A percentile compares a stretch with the other conserved stretches of the same genome.
These are phyloP conservation scores for Globisporangium canariense DNA, from an alignment of 352 stramenopile genomes.

Conservation along the genomic window DNA sequence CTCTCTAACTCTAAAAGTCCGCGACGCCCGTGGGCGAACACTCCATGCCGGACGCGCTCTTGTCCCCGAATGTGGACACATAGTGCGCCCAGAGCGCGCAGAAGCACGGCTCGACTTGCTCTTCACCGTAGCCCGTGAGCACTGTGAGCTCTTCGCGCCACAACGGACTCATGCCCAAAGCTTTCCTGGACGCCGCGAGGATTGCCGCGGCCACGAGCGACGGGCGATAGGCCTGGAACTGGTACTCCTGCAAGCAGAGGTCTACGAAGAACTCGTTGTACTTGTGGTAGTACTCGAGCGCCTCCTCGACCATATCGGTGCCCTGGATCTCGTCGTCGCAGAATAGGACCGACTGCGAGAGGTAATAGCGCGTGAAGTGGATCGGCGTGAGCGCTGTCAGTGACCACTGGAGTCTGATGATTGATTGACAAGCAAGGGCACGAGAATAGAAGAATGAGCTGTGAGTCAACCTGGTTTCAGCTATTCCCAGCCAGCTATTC, in stretches of 20 bases:
- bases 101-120: slow-evolving; percentile 83
- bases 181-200: slow-evolving; percentile 72
- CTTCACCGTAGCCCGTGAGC: slow-evolving; percentile 74
- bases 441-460: slow-evolving; percentile 6
- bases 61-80: slow-evolving; percentile 68
- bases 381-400: slow-evolving; percentile 68
- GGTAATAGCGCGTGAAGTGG: slow-evolving; percentile 81
- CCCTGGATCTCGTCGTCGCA: slow-evolving; percentile 74
- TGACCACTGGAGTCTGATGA: slow-evolving; percentile 63
- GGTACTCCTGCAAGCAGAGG: slow-evolving; percentile 82
- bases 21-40: slow-evolving; percentile 70
- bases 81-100: slow-evolving; percentile 83
- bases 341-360: slow-evolving; percentile 77
- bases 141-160: slow-evolving; percentile 82
- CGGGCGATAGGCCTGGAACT: slow-evolving; percentile 78
- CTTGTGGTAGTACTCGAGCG: slow-evolving; percentile 76
- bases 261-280: slow-evolving; percentile 87
- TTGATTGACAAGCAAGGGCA: slow-evolving; percentile 13
- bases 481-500: slow-evolving; percentile 14
- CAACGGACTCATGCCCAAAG: slow-evolving; percentile 70
- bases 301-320: slow-evolving; percentile 68
- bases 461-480: slow-evolving; percentile 9
- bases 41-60: slow-evolving; percentile 48
- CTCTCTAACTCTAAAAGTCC: slow-evolving; percentile 27
- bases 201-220: slow-evolving; percentile 77